A percentile compares a stretch with the other conserved stretches of the same genome.
Evolutionary conservation across 1,139 yeast genomes (phyloP).

Genomic region (Pichia sp.): DNA sequence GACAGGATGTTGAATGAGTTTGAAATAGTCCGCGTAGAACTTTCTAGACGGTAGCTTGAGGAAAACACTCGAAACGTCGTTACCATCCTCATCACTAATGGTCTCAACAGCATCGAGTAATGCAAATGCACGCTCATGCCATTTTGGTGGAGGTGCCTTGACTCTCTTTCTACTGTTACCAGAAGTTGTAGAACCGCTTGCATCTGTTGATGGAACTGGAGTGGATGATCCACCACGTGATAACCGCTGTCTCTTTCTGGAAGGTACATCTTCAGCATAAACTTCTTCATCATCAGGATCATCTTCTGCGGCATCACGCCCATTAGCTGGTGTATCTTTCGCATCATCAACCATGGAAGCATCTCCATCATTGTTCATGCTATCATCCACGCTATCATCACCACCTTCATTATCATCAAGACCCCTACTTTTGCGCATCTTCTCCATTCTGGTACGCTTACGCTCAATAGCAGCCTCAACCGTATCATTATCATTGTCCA

Average conservation of each 20-base stretch:
- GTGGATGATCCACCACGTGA: conserved; percentile 12
- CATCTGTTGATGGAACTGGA: conserved; percentile 12
- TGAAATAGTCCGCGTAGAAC: conserved; percentile 82
- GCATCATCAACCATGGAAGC: conserved; percentile 7
- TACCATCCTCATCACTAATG: conserved; percentile 32
- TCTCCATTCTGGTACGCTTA: conserved; percentile 23
- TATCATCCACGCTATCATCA: conserved; percentile 3
- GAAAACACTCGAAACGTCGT: conserved; percentile 50
- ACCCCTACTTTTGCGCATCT: conserved; percentile 16
- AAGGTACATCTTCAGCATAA: conserved; percentile 14
- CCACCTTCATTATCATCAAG: conserved; percentile 1
- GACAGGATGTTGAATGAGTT: conserved; percentile 71
- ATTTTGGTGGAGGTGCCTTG: conserved; percentile 14
- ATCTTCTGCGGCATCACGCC: conserved; percentile 5
- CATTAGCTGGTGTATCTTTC: not conserved
- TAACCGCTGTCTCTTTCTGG: conserved; percentile 19
- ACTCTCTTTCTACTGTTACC: conserved; percentile 12
- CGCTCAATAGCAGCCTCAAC: conserved; percentile 29
- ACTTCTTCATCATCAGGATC: conserved; percentile 20
- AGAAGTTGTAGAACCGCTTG: not conserved
- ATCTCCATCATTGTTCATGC: conserved; percentile 6
- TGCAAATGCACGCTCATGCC: conserved; percentile 13
- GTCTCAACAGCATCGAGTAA: conserved; percentile 38
- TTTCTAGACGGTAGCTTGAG: conserved; percentile 62
- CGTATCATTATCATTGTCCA: conserved; percentile 54